Evolutionary conservation across 2,329 filamentous ascomycete genomes (phyloP), one percentile per base, ranked within the genome.

Genomic region (Xylaria sp.): DNA sequence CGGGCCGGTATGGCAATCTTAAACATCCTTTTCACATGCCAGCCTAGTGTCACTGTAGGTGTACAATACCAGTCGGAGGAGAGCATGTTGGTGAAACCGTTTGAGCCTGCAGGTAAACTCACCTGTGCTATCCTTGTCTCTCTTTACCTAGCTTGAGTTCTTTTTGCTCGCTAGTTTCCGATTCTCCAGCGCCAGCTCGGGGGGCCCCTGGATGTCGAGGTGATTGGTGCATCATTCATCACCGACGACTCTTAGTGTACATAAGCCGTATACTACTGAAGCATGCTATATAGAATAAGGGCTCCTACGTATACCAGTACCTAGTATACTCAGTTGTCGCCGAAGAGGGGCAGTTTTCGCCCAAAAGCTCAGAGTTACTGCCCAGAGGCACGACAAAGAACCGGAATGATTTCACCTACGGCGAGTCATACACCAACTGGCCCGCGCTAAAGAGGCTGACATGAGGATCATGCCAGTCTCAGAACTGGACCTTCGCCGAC

Each of bases 381-480:
- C 41, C 55, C 52, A 20, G 37, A 63, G 62, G 25, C 23, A 69
- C 69, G 69, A 48, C 60, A 71, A 71, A 69, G 54, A 69, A 66
- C 37, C 69, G 69, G 69, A 63, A 71, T 65, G 56, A 23, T 23
- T 48, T 25, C 20, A 25, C 57, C 44, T 48, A 60, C 20, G 46
- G 56, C 59, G 63, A 66, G 59, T 65, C 66, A 66, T 46, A 28
- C 39, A 48, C 55, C 3, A 46, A 3, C 39, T 2, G 18, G 8
- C 34, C 9, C 2, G 56, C 60, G 46, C 60, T 41, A 54, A 25
- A 34, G 60, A 61, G 59, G 65, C 55, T 59, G 65, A 60, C 60
- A 34, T 48, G 63, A 50, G 50, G 39, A 65, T 65, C 56, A 55
- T 55, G 52, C 58, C 55, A 63, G 63, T 55, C 66, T 65, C 23